Evolutionary conservation across 2,329 filamentous ascomycete species (phyloP), one percentile per base, ranked within the genome.

Genomic region (Xylariaceae sp.): DNA sequence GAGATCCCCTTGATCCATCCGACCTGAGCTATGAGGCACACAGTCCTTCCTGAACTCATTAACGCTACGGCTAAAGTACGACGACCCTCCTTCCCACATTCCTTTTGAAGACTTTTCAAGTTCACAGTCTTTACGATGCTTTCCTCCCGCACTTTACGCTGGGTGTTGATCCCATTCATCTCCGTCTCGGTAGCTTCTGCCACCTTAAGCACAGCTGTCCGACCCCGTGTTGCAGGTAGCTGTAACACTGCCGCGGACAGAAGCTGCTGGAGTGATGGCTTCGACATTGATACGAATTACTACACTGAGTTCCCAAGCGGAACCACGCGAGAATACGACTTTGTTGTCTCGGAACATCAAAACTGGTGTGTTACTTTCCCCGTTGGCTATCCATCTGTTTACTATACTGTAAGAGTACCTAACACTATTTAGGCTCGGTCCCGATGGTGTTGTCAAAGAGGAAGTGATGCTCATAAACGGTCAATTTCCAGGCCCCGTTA

Each of bases 401-500:
- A 23, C 14, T 4, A 22, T 7, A 25, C 19, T 3, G 12, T 25
- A n/a, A n/a, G 37, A 6, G 33, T n/a, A 34, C 21, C 17, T 22
- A 19, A 4, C 14, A 22, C 11, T 44, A 25, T 10, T 21, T 17
- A 42, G 44, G 40, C 19, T 27, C 6, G 48, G 48, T 2, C 45
- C 48, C 8, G 53, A 55, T 37, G 53, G 53, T n/a, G 43, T 49
- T 2, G 27, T 29, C 1, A 49, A 52, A 16, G 17, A 27, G 2
- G 39, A 64, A 2, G 71, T 70, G 2, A 72, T 89, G 43, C 68
- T 86, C 20, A 68, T 86, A 56, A 84, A 85, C 58, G 78, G 76
- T 5, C 73, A 78, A 35, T 83, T 79, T 50, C 85, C 85, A 1
- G 85, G 82, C 0, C 85, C 85, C 1, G 68, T 73, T 12, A 80